Conservation (phyloP, 192 early-diverging fungal genomes). For the Rhizoclosmatium sp. region DNA sequence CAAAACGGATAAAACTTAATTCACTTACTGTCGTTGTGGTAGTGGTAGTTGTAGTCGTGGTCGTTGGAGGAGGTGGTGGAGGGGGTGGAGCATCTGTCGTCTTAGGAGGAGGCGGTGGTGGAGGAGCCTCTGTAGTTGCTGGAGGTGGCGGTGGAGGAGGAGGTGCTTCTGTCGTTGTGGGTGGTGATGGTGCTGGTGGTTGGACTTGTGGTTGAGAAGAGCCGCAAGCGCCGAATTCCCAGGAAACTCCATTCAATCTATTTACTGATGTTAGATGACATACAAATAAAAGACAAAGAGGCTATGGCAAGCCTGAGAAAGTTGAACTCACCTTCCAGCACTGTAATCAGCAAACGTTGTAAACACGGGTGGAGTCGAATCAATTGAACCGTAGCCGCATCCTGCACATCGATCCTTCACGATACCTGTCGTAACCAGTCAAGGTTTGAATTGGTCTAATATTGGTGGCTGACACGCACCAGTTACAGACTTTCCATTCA, state of each 20-base stretch:
- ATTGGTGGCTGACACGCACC: no score
- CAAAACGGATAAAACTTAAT: no score
- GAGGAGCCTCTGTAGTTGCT: no score
- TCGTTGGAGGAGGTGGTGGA: no score
- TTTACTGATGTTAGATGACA: neutral
- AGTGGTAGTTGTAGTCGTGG: no score
- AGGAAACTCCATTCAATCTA: no score
- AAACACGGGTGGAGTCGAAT: constrained; percentile 3
- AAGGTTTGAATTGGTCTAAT: neutral
- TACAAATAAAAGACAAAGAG: neutral
- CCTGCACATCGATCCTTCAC: constrained; percentile 20
- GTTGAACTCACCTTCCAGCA: neutral
- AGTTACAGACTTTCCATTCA: neutral
- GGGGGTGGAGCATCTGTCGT: no score
- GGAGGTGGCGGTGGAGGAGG: neutral
- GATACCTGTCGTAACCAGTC: neutral
- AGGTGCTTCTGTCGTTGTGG: neutral
- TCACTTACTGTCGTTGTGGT: no score
- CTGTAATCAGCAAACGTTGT: neutral
- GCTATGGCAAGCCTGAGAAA: neutral
- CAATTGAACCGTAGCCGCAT: constrained; percentile 3
- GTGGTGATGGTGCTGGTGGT: neutral
- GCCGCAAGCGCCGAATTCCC: no score
- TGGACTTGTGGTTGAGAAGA: no score
- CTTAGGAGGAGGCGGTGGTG: no score